Conservation (phyloP, 345 rosid species). For the Arabidopsis suecica region DNA sequence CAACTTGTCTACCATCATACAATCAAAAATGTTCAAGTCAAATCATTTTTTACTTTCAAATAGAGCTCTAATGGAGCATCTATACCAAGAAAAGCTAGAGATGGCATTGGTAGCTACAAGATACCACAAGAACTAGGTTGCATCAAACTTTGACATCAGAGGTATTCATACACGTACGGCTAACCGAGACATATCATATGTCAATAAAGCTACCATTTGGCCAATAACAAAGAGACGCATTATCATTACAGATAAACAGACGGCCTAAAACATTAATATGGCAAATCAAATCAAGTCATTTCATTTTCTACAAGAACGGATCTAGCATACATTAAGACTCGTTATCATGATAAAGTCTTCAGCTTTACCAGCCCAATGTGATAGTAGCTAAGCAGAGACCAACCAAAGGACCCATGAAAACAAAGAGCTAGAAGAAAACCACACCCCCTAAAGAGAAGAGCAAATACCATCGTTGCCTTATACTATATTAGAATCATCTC, state of each 20-base stretch:
- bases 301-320: slow-evolving; percentile 8
- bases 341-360: slow-evolving; percentile 10
- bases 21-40: slow-evolving; percentile 43
- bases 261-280: not conserved
- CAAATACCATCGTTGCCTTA: not conserved
- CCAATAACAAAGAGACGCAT: slow-evolving; percentile 10
- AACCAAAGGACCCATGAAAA: slow-evolving; percentile 5
- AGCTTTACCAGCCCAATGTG: slow-evolving; percentile 15
- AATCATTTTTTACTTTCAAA: not conserved
- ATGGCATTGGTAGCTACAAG: slow-evolving; percentile 13
- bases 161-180: not conserved
- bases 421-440: slow-evolving; percentile 13
- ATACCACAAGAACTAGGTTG: not conserved
- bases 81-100: not conserved
- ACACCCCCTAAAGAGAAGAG: not conserved
- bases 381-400: slow-evolving; percentile 10
- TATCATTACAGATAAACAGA: slow-evolving; percentile 7
- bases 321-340: slow-evolving; percentile 15
- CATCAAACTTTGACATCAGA: slow-evolving; percentile 6
- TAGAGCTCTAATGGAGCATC: not conserved
- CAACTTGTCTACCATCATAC: slow-evolving; percentile 65
- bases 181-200: slow-evolving; percentile 39
- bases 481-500: not conserved
- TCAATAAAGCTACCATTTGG: slow-evolving; percentile 25
- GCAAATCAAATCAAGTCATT: not conserved